A percentile compares a stretch with the other conserved stretches of the same genome.
These are phyloP conservation scores for Hypoxylon perforatum DNA, from an alignment of 495 filamentous ascomycete species.

Conservation along the genomic window DNA sequence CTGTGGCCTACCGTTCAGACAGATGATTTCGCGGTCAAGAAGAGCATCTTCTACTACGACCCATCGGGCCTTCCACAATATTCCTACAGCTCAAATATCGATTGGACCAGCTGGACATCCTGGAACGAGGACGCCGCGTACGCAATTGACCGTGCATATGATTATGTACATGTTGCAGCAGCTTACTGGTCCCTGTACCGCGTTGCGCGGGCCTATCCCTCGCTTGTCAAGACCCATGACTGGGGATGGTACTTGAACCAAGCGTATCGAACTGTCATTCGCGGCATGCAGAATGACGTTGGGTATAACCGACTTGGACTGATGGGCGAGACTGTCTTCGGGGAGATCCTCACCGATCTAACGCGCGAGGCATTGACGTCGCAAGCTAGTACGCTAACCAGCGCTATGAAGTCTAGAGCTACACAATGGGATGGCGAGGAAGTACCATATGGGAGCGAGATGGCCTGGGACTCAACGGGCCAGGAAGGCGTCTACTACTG, in stretches of 20 bases:
- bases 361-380: slow-evolving; percentile 51
- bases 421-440: slow-evolving; percentile 53
- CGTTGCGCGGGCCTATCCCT: slow-evolving; percentile 55
- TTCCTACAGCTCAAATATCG: slow-evolving; percentile 47
- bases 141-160: slow-evolving; percentile 58
- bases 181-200: slow-evolving; percentile 64
- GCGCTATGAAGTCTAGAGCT: slow-evolving; percentile 55
- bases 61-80: slow-evolving; percentile 50
- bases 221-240: slow-evolving; percentile 45
- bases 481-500: slow-evolving; percentile 68
- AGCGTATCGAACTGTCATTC: slow-evolving; percentile 53
- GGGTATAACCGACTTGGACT: slow-evolving; percentile 54
- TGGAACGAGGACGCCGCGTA: slow-evolving; percentile 58
- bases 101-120: slow-evolving; percentile 54
- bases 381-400: slow-evolving; percentile 50
- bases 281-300: slow-evolving; percentile 34
- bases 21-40: slow-evolving; percentile 54
- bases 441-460: slow-evolving; percentile 65
- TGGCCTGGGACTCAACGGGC: slow-evolving; percentile 66
- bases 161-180: slow-evolving; percentile 63
- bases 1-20: slow-evolving; percentile 57
- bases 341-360: slow-evolving; percentile 59
- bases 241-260: slow-evolving; percentile 63
- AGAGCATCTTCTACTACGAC: slow-evolving; percentile 65
- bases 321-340: slow-evolving; percentile 66